A percentile compares a stretch with the other conserved stretches of the same genome.
Evolutionary conservation across 495 filamentous ascomycete species (phyloP).

Genomic region (Xylaria acuta): DNA sequence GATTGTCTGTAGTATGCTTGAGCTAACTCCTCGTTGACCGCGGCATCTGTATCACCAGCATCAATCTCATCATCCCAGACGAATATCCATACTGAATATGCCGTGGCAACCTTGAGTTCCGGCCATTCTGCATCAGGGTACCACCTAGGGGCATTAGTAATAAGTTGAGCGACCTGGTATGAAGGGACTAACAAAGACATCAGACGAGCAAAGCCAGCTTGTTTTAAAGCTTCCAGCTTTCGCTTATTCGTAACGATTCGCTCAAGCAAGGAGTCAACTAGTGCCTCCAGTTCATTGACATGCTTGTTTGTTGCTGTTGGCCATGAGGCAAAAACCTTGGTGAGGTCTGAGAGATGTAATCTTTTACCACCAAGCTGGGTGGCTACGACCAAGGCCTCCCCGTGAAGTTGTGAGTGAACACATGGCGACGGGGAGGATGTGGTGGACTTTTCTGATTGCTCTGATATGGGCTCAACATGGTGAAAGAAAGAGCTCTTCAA

Average conservation of each 20-base stretch:
- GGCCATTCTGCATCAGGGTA: constrained; percentile 41
- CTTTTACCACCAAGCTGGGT: constrained; percentile 34
- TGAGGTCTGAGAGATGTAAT: constrained; percentile 37
- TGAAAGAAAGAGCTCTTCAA: constrained; percentile 28
- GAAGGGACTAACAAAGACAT: constrained; percentile 35
- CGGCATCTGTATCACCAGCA: constrained; percentile 39
- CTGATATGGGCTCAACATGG: constrained; percentile 12
- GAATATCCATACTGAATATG: constrained; percentile 42
- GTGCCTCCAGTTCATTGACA: constrained; percentile 24
- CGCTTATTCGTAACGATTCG: constrained; percentile 36
- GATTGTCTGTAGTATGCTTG: constrained; percentile 39
- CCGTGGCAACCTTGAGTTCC: constrained; percentile 37
- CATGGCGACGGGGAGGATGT: not conserved
- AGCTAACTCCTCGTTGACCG: constrained; percentile 33
- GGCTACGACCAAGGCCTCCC: constrained; percentile 31
- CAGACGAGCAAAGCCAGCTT: constrained; percentile 38
- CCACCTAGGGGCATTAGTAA: constrained; percentile 31
- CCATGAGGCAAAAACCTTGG: constrained; percentile 36
- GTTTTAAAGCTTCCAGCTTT: constrained; percentile 39
- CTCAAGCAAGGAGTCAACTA: constrained; percentile 34
- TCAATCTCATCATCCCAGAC: constrained; percentile 42
- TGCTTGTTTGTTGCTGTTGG: constrained; percentile 35
- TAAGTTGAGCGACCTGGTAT: not conserved
- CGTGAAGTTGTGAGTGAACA: constrained; percentile 24
- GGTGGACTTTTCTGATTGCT: constrained; percentile 2